phyloP scores from a whole-genome alignment of 331 rosid species.

The Rosa hybrid region DNA sequence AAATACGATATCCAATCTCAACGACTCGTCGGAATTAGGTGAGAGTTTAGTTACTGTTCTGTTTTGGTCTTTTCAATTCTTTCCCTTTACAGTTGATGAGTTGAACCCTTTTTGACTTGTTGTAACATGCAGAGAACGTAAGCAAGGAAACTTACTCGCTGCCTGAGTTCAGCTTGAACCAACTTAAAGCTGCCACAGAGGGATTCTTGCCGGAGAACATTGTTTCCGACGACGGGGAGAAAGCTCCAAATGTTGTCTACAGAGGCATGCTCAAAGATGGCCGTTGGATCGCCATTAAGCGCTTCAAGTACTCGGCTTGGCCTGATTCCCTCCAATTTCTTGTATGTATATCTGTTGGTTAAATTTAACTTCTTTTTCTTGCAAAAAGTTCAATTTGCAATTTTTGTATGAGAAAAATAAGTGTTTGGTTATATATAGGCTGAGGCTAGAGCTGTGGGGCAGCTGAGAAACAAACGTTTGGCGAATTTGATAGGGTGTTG shows the following conservation, averaged over 20 bases:
- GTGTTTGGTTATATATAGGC: slow-evolving; percentile 48
- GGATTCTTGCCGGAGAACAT: slow-evolving; percentile 82
- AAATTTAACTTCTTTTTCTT: not conserved
- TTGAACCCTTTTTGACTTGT: slow-evolving; percentile 4
- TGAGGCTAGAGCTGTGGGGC: slow-evolving; percentile 74
- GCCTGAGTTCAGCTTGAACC: slow-evolving; percentile 71
- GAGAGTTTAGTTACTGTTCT: slow-evolving; percentile 2
- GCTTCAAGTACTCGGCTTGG: slow-evolving; percentile 90
- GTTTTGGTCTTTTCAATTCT: slow-evolving; percentile 20
- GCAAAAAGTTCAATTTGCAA: not conserved
- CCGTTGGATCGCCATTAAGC: slow-evolving; percentile 76
- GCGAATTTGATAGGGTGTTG: slow-evolving; percentile 78
- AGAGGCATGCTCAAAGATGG: slow-evolving; percentile 73
- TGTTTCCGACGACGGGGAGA: slow-evolving; percentile 89
- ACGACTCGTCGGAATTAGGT: slow-evolving; percentile 62
- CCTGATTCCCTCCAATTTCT: slow-evolving; percentile 91
- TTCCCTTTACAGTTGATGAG: slow-evolving; percentile 16
- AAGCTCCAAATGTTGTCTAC: slow-evolving; percentile 88
- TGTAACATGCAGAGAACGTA: slow-evolving; percentile 45
- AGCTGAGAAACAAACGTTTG: slow-evolving; percentile 48
- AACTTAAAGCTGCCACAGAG: slow-evolving; percentile 65
- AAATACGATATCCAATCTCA: slow-evolving; percentile 59
- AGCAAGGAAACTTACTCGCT: slow-evolving; percentile 44
- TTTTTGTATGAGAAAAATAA: slow-evolving; percentile 10
- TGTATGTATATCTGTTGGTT: slow-evolving; percentile 30